These are phyloP conservation scores for Cavenderia fasciculata DNA, from an alignment of 78 protist genomes.

Conservation along the genomic window DNA sequence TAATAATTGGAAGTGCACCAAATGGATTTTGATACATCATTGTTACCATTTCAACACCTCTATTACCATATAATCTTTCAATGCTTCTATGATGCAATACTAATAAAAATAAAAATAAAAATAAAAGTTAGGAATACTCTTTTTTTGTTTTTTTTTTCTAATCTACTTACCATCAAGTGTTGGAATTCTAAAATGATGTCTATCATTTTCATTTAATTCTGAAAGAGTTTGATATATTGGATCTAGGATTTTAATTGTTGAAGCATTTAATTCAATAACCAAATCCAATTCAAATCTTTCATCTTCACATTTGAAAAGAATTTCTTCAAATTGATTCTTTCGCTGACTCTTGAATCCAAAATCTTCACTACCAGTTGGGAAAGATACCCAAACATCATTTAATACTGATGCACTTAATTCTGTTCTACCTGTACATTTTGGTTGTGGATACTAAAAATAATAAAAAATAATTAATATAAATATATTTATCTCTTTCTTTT, in stretches of 20 bases:
- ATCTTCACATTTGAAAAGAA: conserved; percentile 89
- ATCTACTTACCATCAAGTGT: no score
- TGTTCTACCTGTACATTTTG: conserved; percentile 67
- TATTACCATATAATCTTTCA: conserved; percentile 25
- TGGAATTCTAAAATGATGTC: conserved; percentile 33
- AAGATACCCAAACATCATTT: conserved; percentile 90
- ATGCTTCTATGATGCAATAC: conserved; percentile 26
- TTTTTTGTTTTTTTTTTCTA: neutral
- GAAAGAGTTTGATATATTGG: conserved; percentile 29
- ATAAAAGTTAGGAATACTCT: no score
- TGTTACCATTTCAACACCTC: conserved; percentile 67
- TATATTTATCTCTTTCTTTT: no score
- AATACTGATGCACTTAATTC: conserved; percentile 77
- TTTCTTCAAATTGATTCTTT: conserved; percentile 88
- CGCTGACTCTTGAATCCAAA: conserved; percentile 56
- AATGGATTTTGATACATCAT: conserved; percentile 79
- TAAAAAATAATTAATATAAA: no score
- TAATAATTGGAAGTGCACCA: conserved; percentile 83
- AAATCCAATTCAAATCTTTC: conserved; percentile 94
- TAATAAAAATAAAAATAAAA: no score
- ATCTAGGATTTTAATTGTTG: conserved; percentile 76
- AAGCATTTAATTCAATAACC: conserved; percentile 80
- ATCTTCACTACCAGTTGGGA: conserved; percentile 90
- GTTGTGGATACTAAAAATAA: conserved; percentile 22
- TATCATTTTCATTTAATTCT: conserved; percentile 24